These are phyloP conservation scores for Aureobasidium sp. DNA, from an alignment of 2,329 filamentous ascomycete genomes.

Conservation along the genomic window DNA sequence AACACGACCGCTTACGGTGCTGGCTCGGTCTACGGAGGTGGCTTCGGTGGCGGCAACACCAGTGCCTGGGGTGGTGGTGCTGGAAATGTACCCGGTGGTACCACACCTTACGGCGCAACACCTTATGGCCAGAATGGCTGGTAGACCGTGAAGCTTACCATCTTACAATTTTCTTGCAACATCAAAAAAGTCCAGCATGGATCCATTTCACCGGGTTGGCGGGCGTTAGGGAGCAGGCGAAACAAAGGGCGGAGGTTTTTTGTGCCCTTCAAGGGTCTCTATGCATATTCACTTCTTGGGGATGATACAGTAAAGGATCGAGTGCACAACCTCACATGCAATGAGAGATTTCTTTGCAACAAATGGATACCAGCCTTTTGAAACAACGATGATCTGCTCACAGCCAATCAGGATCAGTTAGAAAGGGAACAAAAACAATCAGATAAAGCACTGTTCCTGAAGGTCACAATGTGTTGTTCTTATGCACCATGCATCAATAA, in stretches of 20 bases:
- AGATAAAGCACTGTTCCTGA: background rate
- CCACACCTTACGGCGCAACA: slow-evolving; percentile 53
- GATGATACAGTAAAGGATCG: background rate
- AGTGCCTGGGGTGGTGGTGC: slow-evolving; percentile 59
- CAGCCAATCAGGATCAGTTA: background rate
- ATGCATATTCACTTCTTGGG: background rate
- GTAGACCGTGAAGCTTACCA: background rate
- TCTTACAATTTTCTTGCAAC: background rate
- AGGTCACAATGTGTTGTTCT: too few relatives aligned
- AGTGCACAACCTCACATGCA: background rate
- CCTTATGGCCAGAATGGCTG: slow-evolving; percentile 20
- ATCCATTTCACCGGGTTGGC: background rate
- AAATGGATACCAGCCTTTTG: background rate
- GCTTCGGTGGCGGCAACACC: slow-evolving; percentile 58
- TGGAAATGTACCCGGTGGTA: slow-evolving; percentile 47
- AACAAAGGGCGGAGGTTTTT: background rate
- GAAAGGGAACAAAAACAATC: background rate
- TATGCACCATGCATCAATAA: too few relatives aligned
- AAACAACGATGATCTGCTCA: background rate
- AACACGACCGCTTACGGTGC: slow-evolving; percentile 61
- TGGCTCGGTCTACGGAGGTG: slow-evolving; percentile 55
- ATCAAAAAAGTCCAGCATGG: slow-evolving; percentile 3
- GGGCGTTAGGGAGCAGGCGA: background rate
- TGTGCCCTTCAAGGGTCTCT: background rate
- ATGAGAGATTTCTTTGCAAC: background rate